Conservation (phyloP, 169 alveolate species). For the Miamiensis avidus region DNA sequence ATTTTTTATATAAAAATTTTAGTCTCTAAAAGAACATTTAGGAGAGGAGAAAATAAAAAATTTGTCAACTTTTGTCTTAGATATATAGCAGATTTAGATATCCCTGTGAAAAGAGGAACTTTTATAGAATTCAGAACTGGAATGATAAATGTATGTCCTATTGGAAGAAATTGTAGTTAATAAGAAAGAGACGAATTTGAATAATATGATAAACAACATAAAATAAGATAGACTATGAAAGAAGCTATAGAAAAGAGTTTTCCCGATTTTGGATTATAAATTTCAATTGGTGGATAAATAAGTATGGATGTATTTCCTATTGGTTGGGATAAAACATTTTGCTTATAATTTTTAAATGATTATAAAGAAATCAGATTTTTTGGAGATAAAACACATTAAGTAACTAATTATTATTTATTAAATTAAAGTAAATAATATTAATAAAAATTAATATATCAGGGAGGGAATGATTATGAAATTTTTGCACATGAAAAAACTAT, state of each 20-base stretch:
- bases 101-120: conserved; percentile 95
- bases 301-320: conserved; percentile 95
- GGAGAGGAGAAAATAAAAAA: conserved; percentile 88
- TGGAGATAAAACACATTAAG: conserved; percentile 91
- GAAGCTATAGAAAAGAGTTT: conserved; percentile 72
- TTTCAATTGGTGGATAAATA: conserved; percentile 97
- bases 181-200: conserved; percentile 93
- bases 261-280: conserved; percentile 74
- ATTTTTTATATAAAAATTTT: too few species aligned
- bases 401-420: background rate
- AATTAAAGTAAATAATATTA: background rate
- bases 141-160: conserved; percentile 95
- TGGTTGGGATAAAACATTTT: conserved; percentile 95
- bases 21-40: conserved; percentile 67
- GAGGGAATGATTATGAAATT: conserved; percentile 97
- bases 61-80: conserved; percentile 87
- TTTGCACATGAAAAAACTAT: conserved; percentile 87
- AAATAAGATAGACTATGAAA: conserved; percentile 73
- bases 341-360: conserved; percentile 82
- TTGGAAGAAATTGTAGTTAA: conserved; percentile 95
- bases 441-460: conserved; percentile 58
- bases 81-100: conserved; percentile 90
- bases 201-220: conserved; percentile 71
- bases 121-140: conserved; percentile 96
- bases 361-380: conserved; percentile 91